phyloP scores from a whole-genome alignment of 2,329 filamentous ascomycete genomes.

The Torrubiellomyces zombiae region DNA sequence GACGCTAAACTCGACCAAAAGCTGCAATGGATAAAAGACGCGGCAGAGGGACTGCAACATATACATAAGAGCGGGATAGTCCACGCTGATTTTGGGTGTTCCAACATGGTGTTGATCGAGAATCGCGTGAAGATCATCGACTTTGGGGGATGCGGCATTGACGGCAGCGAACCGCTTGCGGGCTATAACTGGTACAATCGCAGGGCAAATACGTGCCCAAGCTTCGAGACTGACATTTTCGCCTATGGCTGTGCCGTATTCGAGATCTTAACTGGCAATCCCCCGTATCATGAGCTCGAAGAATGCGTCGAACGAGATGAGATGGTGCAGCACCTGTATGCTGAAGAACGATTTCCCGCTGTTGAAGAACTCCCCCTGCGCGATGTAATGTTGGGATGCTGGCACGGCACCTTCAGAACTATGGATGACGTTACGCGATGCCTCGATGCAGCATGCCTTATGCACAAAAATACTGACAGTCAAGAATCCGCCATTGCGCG shows the following conservation, averaged over 20 bases:
- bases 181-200: conserved; percentile 4
- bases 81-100: conserved; percentile 3
- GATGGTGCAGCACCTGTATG: conserved; percentile 1
- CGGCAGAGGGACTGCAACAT: conserved; percentile 2
- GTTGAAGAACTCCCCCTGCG: conserved; percentile 2
- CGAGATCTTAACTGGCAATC: conserved; percentile 2
- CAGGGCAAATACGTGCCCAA: background rate
- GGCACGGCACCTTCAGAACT: conserved; percentile 3
- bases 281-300: conserved; percentile 2
- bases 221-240: conserved; percentile 2
- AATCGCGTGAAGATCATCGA: conserved; percentile 3
- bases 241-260: conserved; percentile 2
- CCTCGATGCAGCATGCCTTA: conserved; percentile 1
- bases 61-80: conserved; percentile 3
- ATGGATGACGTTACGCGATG: conserved; percentile 2
- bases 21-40: conserved; percentile 2
- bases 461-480: background rate
- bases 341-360: conserved; percentile 1
- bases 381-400: conserved; percentile 4
- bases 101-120: conserved; percentile 3
- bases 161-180: conserved; percentile 2
- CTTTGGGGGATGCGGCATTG: conserved; percentile 4
- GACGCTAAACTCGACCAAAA: conserved; percentile 1
- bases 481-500: too few species aligned
- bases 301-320: background rate